Conservation (phyloP, 2,329 filamentous ascomycete species). For the Xylariaceae sp. region DNA sequence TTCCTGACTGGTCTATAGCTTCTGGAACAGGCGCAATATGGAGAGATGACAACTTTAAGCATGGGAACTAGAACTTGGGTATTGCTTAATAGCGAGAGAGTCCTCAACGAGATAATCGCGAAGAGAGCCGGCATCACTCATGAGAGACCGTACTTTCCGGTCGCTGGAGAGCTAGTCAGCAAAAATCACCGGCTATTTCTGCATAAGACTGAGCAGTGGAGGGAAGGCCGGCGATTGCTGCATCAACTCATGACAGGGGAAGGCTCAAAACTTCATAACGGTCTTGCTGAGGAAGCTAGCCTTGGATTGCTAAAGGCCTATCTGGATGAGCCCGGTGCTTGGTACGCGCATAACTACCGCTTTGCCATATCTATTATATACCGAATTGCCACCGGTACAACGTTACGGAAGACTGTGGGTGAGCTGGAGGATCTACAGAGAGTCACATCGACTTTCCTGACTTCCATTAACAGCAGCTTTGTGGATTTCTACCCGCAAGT, state of each 20-base stretch:
- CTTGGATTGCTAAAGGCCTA: constrained; percentile 36
- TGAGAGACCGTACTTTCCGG: constrained; percentile 32
- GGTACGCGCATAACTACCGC: constrained; percentile 40
- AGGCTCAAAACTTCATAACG: constrained; percentile 33
- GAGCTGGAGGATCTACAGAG: constrained; percentile 38
- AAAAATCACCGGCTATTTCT: constrained; percentile 33
- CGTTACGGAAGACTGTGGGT: constrained; percentile 30
- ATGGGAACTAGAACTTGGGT: constrained; percentile 39
- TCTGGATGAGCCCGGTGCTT: constrained; percentile 32
- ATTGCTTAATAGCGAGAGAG: constrained; percentile 39
- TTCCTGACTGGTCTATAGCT: neutral
- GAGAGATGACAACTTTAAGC: constrained; percentile 30
- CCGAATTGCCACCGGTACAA: constrained; percentile 35
- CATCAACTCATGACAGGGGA: constrained; percentile 36
- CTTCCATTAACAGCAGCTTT: constrained; percentile 34
- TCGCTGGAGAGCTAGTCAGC: constrained; percentile 38
- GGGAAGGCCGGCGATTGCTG: constrained; percentile 37
- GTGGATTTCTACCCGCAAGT: constrained; percentile 39
- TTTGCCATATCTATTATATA: constrained; percentile 39
- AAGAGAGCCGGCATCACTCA: constrained; percentile 36
- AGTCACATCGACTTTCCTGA: constrained; percentile 35
- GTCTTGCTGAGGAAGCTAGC: constrained; percentile 37
- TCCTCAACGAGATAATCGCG: constrained; percentile 37
- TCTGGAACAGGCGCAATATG: constrained; percentile 19
- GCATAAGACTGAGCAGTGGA: constrained; percentile 34